Conservation (phyloP, 139 green algal species). For the Nannochloris sp. region DNA sequence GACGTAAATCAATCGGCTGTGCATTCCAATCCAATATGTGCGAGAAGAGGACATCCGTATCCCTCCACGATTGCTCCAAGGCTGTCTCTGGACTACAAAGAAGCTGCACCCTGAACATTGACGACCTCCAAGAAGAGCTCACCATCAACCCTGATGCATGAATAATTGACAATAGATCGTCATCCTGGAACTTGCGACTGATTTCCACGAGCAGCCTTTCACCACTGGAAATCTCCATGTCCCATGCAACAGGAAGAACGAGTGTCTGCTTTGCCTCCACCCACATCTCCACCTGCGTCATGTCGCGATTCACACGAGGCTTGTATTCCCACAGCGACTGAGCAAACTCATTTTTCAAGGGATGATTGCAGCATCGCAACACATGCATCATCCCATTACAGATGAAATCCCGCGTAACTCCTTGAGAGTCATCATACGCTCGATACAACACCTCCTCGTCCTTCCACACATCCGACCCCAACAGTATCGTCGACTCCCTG, state of each 20-base stretch:
- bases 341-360: not conserved
- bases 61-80: slow-evolving; percentile 30
- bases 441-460: slow-evolving; percentile 26
- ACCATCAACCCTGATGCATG: slow-evolving; percentile 8
- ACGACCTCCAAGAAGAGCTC: slow-evolving; percentile 34
- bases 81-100: slow-evolving; percentile 30
- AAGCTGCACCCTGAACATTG: slow-evolving; percentile 39
- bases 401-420: slow-evolving; percentile 54
- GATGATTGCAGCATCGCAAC: slow-evolving; percentile 22
- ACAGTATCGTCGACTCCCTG: slow-evolving; percentile 16
- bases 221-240: slow-evolving; percentile 10
- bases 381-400: slow-evolving; percentile 44
- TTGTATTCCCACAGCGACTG: slow-evolving; percentile 17
- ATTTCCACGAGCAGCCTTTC: slow-evolving; percentile 56
- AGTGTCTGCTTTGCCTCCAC: slow-evolving; percentile 10
- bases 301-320: slow-evolving; percentile 18
- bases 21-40: slow-evolving; percentile 34
- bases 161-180: not conserved
- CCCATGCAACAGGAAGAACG: slow-evolving; percentile 1
- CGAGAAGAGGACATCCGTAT: slow-evolving; percentile 46
- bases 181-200: slow-evolving; percentile 46
- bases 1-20: slow-evolving; percentile 48
- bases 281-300: slow-evolving; percentile 41
- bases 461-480: slow-evolving; percentile 55
- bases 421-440: slow-evolving; percentile 46